These are phyloP conservation scores for Pythium inflatum DNA, from an alignment of 352 stramenopile species.

Conservation along the genomic window DNA sequence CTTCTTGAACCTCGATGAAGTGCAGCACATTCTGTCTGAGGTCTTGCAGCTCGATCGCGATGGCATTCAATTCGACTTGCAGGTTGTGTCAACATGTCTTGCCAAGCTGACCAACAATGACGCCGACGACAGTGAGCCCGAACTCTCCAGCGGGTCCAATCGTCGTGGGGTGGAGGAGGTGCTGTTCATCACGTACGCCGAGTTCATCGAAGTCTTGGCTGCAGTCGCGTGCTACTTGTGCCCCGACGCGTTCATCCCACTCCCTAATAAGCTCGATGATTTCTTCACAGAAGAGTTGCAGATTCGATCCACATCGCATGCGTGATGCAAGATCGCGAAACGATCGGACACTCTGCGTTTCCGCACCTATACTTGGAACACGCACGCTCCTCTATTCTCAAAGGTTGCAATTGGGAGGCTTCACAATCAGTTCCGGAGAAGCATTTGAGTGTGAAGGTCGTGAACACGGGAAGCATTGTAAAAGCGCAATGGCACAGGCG, in stretches of 20 bases:
- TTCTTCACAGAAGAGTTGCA: conserved; percentile 47
- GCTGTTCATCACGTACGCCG: conserved; percentile 57
- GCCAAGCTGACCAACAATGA: not conserved
- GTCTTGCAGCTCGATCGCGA: conserved; percentile 66
- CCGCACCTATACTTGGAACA: not conserved
- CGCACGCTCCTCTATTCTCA: no score
- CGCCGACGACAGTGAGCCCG: not conserved
- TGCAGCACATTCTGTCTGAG: conserved; percentile 64
- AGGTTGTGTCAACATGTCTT: conserved; percentile 19
- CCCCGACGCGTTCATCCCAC: conserved; percentile 61
- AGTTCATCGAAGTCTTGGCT: conserved; percentile 63
- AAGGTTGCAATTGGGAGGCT: no score
- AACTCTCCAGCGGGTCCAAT: not conserved
- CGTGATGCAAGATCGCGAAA: no score
- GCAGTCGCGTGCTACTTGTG: conserved; percentile 66
- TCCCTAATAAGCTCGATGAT: conserved; percentile 57
- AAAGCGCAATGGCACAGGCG: conserved; percentile 27
- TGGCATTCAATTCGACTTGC: conserved; percentile 46
- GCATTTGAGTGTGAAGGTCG: not conserved
- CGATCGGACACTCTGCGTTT: no score
- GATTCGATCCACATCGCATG: not conserved
- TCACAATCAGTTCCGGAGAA: no score
- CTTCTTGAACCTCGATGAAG: conserved; percentile 61
- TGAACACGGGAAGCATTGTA: not conserved
- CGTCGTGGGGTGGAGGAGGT: conserved; percentile 18